These are phyloP conservation scores for Sporothrix euskadiensis DNA, from an alignment of 2,329 filamentous ascomycete species.

Conservation along the genomic window DNA sequence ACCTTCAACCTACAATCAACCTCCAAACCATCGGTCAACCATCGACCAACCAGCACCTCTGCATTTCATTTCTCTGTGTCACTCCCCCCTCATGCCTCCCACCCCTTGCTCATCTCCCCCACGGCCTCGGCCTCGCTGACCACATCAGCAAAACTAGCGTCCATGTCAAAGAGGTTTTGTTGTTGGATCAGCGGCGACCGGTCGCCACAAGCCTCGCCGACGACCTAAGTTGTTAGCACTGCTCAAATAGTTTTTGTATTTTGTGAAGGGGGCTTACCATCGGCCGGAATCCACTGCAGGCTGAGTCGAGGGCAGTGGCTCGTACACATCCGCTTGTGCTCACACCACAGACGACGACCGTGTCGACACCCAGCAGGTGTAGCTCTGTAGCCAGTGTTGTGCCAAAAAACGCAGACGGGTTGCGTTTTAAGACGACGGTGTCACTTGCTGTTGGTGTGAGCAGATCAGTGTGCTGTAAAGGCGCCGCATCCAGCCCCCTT, in stretches of 20 bases:
- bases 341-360: slow-evolving; percentile 49
- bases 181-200: slow-evolving; percentile 46
- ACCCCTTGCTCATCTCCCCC: slow-evolving; percentile 42
- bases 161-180: slow-evolving; percentile 48
- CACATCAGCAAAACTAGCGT: slow-evolving; percentile 50
- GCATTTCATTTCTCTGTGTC: background rate
- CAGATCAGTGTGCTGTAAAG: slow-evolving; percentile 37
- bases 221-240: slow-evolving; percentile 29
- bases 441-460: slow-evolving; percentile 42
- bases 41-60: background rate
- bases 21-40: too few species aligned
- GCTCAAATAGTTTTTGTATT: background rate
- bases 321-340: slow-evolving; percentile 50
- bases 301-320: slow-evolving; percentile 47
- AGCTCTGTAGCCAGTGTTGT: slow-evolving; percentile 47
- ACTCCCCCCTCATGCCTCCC: slow-evolving; percentile 31
- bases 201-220: slow-evolving; percentile 48
- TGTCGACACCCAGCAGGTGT: slow-evolving; percentile 44
- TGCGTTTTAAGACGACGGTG: slow-evolving; percentile 46
- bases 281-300: slow-evolving; percentile 47
- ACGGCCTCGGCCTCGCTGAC: slow-evolving; percentile 46
- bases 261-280: slow-evolving; percentile 40
- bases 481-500: slow-evolving; percentile 43
- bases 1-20: background rate
- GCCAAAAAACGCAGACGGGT: slow-evolving; percentile 49